Evolutionary conservation across 2,329 filamentous ascomycete species (phyloP), one percentile per base, ranked within the genome.

Genomic region (Xylariaceae sp.): DNA sequence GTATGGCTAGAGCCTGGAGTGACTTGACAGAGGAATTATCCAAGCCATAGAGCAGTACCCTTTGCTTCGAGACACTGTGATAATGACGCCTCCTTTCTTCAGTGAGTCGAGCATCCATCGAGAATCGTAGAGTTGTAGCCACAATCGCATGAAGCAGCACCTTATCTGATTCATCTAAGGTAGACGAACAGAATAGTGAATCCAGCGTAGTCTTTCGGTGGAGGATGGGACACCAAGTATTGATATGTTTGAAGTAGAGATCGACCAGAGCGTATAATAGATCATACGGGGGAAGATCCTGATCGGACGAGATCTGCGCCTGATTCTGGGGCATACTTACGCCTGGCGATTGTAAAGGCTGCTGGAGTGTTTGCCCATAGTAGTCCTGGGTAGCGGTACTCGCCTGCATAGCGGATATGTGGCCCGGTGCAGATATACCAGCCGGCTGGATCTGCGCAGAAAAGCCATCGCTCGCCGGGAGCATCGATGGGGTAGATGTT

Each of bases 1-100:
- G 78, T 53, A 96, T 94, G 1, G 96, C 90, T 5, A 96, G 78
- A 4, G 92, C 92, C 71, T 96, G 91, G 4, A 96, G 78, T 1
- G 90, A 86, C 72, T 92, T 93, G 60, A 96, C 90, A 0, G 91
- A 94, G 10, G 90, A 92, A 67, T 94, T 92, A 68, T 96, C 91
- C 67, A 96, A 82, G 3, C 92, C 91, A 68, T 95, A 95, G 0
- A 96, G 80, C 10, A 96, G 73, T 0, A 97, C 92, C 62, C 88
- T 90, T 68, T 93, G 88, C 72, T 96, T 96, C 0, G 91, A 92
- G 1, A 85, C 82, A 60, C 86, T 83, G 71, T 96, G 88, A 68
- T 94, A 95, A 37, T 88, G 85, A 52, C 84, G 82, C 62, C 90
- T 81, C 63, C 86, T 85, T 54, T 89, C 86, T 2, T 89, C 84